These are phyloP conservation scores for Collybia sordida DNA, from an alignment of 768 basidiomycete species.

Conservation along the genomic window DNA sequence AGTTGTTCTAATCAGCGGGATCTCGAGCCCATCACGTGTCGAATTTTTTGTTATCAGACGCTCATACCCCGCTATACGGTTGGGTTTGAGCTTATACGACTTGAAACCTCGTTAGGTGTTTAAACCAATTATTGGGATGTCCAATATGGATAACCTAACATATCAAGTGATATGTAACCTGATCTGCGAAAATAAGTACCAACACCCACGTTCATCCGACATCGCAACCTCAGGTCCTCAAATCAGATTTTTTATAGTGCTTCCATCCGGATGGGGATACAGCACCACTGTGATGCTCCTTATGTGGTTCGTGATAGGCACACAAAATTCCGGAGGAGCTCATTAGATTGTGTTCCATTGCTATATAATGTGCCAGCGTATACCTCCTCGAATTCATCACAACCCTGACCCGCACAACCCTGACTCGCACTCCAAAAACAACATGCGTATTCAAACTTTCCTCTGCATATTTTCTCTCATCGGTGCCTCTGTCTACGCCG, in stretches of 20 bases:
- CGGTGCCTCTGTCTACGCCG: slow-evolving; percentile 11
- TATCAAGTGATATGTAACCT: slow-evolving; percentile 1
- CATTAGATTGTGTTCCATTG: slow-evolving; percentile 15
- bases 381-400: slow-evolving; percentile 6
- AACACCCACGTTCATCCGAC: slow-evolving; percentile 1
- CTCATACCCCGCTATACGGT: neutral
- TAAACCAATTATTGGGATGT: too few relatives aligned
- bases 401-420: slow-evolving; percentile 3
- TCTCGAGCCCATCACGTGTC: slow-evolving; percentile 2
- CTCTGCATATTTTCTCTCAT: slow-evolving; percentile 10
- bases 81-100: neutral
- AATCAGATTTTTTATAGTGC: slow-evolving; percentile 7
- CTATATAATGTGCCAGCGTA: slow-evolving; percentile 17
- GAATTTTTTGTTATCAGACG: slow-evolving; percentile 4
- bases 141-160: slow-evolving; percentile 1
- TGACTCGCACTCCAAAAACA: slow-evolving; percentile 1
- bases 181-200: slow-evolving; percentile 9
- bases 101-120: neutral
- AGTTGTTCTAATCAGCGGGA: slow-evolving; percentile 11
- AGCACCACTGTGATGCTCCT: slow-evolving; percentile 12
- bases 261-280: slow-evolving; percentile 18
- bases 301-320: slow-evolving; percentile 18
- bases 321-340: slow-evolving; percentile 16
- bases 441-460: slow-evolving; percentile 12
- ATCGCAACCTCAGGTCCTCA: neutral